Evolutionary conservation across 805 yeast genomes (phyloP), one percentile per base, ranked within the genome.

Genomic region (Cyberlindnera euphorbiiphila): DNA sequence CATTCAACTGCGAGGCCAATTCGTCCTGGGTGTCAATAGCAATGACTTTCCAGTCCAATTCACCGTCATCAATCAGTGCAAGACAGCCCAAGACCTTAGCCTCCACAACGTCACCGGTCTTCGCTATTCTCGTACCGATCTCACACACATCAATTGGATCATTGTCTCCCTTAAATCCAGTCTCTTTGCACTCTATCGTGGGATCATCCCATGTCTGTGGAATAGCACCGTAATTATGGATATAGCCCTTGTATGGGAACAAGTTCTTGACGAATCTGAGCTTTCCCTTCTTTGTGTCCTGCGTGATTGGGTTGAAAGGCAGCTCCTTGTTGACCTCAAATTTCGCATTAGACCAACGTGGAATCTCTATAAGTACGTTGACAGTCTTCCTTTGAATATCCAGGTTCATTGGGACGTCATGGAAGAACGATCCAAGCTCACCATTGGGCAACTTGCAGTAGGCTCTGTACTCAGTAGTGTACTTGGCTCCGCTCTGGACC

Each of bases 241-340:
- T 91, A 74, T 93, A 91, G 55, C 98, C 98, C 65, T 93, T 95
- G 73, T 85, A 95, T 37, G 98, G 98, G 86, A 91, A 91, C 65
- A 95, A 80, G 78, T 93, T 93, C 72, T 95, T 82, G 43, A 93
- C 98, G 55, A 82, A 93, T 71, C 98, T 81, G 59, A 88, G 78
- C 66, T 87, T 83, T 52, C 97, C 98, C 75, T 93, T 91, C 74
- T 93, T 93, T 60, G 94, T 85, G 68, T 93, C 98, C 72, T 93
- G 98, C 46, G 85, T 72, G 55, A 93, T 93, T 57, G 98, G 98
- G 74, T 93, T 93, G 61, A 88, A 74, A 31, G 76, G 66, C 53
- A 69, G 69, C 56, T 85, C 95, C 70, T 88, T 89, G 64, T 84
- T 77, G 66, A 89, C 88, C 68, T 93, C 98, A 64, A 89, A 74